Conservation (phyloP, 192 early-diverging fungal genomes). For the Mortierella alpina region DNA sequence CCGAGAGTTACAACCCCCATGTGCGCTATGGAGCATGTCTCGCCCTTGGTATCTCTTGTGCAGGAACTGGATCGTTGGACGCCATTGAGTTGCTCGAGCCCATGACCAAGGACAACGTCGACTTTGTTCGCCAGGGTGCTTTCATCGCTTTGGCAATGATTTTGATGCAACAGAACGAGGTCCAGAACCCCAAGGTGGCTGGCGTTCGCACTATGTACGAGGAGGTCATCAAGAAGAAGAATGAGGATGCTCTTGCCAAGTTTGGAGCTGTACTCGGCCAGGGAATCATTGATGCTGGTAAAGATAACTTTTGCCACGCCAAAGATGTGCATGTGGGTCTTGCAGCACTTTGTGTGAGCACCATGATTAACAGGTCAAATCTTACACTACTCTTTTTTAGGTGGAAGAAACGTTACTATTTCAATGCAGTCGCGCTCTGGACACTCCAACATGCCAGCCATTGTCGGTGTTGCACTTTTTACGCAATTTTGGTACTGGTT, state of each 20-base stretch:
- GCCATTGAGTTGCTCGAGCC: conserved; percentile 96
- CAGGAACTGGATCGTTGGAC: conserved; percentile 91
- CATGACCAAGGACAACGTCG: conserved; percentile 96
- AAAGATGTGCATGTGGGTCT: neutral
- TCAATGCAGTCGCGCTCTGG: conserved; percentile 89
- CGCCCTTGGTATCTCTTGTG: conserved; percentile 97
- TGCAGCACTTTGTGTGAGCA: neutral
- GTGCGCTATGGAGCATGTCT: conserved; percentile 97
- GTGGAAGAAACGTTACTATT: conserved; percentile 97
- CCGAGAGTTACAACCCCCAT: conserved; percentile 99
- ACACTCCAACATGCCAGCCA: conserved; percentile 91
- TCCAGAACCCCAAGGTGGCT: conserved; percentile 80
- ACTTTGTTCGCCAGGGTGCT: conserved; percentile 98
- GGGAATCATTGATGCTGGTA: conserved; percentile 97
- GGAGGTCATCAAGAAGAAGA: conserved; percentile 90
- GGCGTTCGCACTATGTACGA: conserved; percentile 88
- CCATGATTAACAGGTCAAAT: neutral
- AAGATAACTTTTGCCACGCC: neutral
- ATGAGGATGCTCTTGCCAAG: conserved; percentile 91
- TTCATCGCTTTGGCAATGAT: conserved; percentile 96
- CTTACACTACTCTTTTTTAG: conserved; percentile 31
- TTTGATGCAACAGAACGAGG: conserved; percentile 95
- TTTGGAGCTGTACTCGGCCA: conserved; percentile 97
- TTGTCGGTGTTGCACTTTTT: conserved; percentile 98
- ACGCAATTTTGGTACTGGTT: conserved; percentile 99